Base-by-base conservation (phyloP, 1,139 yeast genomes). In the Candida tetrigidarum region DNA sequence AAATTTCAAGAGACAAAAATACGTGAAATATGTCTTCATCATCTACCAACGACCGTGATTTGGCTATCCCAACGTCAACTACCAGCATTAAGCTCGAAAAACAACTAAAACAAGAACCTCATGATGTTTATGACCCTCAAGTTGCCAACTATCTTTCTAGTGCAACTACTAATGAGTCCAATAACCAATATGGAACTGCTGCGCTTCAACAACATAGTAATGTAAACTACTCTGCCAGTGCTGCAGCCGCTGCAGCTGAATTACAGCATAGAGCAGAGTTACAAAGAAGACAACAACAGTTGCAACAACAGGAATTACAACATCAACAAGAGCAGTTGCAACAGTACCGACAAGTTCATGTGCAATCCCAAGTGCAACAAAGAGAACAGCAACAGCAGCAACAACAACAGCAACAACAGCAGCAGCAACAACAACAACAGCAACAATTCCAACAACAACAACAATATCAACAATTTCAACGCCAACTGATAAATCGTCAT, bases 171-270 rank as follows among this genome's bases (percentile, higher is more conserved):
- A 27, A 27, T n/a, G 43, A 39, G 6, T 29, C 41, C 26, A 27
- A 39, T 10, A 32, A 18, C 12, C 18, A 42, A 7, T 44, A 36
- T 32, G 32, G 33, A 32, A 43, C 62, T 63, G 62, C 66, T 61
- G 63, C 69, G 69, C 42, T 63, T 69, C 26, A 64, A 68, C 37
- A 62, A 67, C 41, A 63, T 61, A 52, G 70, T 65, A 51, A 56
- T 71, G 52, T 58, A 65, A 36, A 55, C 67, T 28, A 64, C 57
- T 35, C 56, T 47, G 32, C 63, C 54, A 41, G 64, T 25, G 20
- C 42, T 15, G 43, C 47, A 32, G 34, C 47, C 18, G 59, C 51
- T 18, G 59, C 59, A 18, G 56, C 57, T 9, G 62, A 59, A 37
- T 52, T 57, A 30, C 62, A 59, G 39, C 63, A 59, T 38, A 52